phyloP scores from a whole-genome alignment of 257 asterid species.

The Petunia axillaris region DNA sequence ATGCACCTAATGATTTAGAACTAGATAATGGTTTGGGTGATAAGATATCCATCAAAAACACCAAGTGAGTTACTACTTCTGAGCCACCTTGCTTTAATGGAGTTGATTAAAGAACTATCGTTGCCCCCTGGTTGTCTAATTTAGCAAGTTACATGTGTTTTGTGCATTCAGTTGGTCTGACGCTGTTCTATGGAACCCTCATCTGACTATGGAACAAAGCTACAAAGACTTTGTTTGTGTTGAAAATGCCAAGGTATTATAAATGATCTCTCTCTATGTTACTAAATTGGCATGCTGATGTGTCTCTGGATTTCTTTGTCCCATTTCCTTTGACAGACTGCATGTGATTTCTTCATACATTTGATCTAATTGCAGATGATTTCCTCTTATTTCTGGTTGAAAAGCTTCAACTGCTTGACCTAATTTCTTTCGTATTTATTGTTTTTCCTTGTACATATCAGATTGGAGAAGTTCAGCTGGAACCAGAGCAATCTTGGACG shows the following conservation, averaged over 20 bases:
- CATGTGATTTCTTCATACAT: slow-evolving; percentile 13
- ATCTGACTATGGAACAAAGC: slow-evolving; percentile 85
- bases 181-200: slow-evolving; percentile 94
- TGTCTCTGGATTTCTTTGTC: neutral
- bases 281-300: neutral
- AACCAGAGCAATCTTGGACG: slow-evolving; percentile 81
- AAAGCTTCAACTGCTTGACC: slow-evolving; percentile 1
- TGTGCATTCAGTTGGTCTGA: slow-evolving; percentile 77
- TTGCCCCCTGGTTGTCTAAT: neutral
- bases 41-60: slow-evolving; percentile 69
- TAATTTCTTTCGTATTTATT: neutral
- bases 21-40: slow-evolving; percentile 88
- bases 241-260: slow-evolving; percentile 89
- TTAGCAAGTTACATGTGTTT: slow-evolving; percentile 7
- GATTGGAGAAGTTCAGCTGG: slow-evolving; percentile 76
- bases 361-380: neutral
- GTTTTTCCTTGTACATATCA: slow-evolving; percentile 38
- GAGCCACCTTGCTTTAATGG: neutral
- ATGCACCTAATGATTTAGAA: slow-evolving; percentile 73
- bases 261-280: neutral
- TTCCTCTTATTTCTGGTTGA: slow-evolving; percentile 20
- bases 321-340: neutral
- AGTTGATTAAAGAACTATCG: neutral
- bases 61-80: slow-evolving; percentile 57
- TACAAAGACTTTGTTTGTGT: slow-evolving; percentile 93